These are phyloP conservation scores for Pleurotus salmoneostramineus DNA, from an alignment of 768 basidiomycete genomes.

Conservation along the genomic window DNA sequence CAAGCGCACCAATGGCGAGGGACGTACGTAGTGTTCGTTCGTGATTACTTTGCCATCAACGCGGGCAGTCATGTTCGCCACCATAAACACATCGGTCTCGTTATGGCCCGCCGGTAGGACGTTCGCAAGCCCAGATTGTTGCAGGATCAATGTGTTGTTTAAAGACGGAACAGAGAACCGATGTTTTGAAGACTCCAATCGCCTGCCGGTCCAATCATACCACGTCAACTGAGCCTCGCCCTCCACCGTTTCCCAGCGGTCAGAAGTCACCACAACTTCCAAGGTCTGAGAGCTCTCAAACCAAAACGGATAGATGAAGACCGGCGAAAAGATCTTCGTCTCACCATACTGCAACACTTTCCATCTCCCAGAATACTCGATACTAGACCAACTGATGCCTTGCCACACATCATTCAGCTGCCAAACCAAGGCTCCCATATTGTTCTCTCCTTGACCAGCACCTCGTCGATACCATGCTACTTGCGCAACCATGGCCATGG, in stretches of 20 bases:
- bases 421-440: constrained; percentile 56
- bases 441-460: constrained; percentile 55
- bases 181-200: constrained; percentile 30
- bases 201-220: constrained; percentile 51
- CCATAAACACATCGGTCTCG: constrained; percentile 44
- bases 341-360: constrained; percentile 54
- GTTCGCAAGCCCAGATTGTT: constrained; percentile 32
- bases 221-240: constrained; percentile 49
- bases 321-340: constrained; percentile 38
- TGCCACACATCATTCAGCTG: constrained; percentile 63
- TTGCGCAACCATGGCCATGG: constrained; percentile 56
- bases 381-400: constrained; percentile 49
- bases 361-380: constrained; percentile 59
- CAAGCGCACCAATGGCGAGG: neutral
- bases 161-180: constrained; percentile 41
- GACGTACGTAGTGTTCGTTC: constrained; percentile 49
- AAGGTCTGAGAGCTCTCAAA: constrained; percentile 42
- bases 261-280: constrained; percentile 47
- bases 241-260: constrained; percentile 42
- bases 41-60: constrained; percentile 35
- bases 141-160: constrained; percentile 44
- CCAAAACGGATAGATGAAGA: constrained; percentile 56
- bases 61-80: constrained; percentile 44
- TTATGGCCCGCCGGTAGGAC: constrained; percentile 42
- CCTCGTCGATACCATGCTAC: constrained; percentile 57